Base-by-base conservation (phyloP, 108 stramenopile genomes). In the Stephanodiscus triporus region DNA sequence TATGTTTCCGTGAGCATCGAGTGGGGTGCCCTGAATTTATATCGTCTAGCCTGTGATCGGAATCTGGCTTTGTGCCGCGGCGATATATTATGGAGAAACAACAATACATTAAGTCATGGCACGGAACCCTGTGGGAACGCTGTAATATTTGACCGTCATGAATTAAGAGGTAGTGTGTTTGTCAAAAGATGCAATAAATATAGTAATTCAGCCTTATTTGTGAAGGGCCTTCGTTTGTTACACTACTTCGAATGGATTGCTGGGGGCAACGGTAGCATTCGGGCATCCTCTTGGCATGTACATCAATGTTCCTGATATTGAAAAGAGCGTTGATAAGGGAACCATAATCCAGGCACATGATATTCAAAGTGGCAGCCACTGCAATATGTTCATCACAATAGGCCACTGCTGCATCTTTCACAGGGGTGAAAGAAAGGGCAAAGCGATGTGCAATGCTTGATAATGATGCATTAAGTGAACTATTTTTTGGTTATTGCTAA, bases 261-360 rank as follows among this genome's bases (percentile, higher is more conserved):
- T 61, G 17, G 68, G 68, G 22, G 62, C 62, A 11, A 61, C 62
- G 0, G 68, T 59, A 1, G 68, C 59, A 17, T n/a, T 69, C 68
- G 0, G 8, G 30, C 34, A 1, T 61, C 34, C 4, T 37, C 30
- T 20, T 37, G 30, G 59, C 59, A 10, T 37, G 30, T 13, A 7
- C 59, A 17, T 37, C 59, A 24, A 3, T 61, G 7, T 61, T 6
- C 8, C 19, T 61, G 59, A n/a, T 37, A 4, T 24, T 24, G 1
- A 24, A 11, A 17, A 53, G 51, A 24, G n/a, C 6, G 0, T 53
- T 53, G 8, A 14, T 53, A 1, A 53, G 51, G 24, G 51, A 53
- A 53, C 24, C 51, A 53, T 20, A 11, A 53, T 53, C 19, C 20
- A 53, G 51, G 24, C 23, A 8, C 24, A 24, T 7, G 20, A 7